These are phyloP conservation scores for Cutaneotrichosporon spelunceum DNA, from an alignment of 1,284 basidiomycete species.

Conservation along the genomic window DNA sequence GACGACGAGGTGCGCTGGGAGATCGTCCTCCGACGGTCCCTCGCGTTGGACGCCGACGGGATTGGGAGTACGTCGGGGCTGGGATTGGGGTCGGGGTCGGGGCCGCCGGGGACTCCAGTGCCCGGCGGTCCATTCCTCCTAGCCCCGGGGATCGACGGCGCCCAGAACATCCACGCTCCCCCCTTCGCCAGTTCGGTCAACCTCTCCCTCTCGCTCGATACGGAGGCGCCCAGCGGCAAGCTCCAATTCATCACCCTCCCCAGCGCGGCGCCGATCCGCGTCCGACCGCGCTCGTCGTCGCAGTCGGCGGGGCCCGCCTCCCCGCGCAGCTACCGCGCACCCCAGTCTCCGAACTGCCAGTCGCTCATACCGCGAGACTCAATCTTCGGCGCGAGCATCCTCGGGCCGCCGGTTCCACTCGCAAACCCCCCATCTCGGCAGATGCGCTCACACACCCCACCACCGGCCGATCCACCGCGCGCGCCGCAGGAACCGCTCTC, in stretches of 20 bases:
- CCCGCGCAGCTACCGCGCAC: neutral
- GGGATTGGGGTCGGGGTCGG: too few species aligned
- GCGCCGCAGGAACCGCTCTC: neutral
- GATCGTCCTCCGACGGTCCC: constrained; percentile 28
- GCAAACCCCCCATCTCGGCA: too few species aligned
- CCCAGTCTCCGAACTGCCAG: neutral
- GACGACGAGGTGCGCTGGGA: constrained; percentile 41
- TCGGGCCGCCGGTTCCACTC: neutral
- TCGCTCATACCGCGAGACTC: neutral
- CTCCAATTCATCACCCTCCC: constrained; percentile 43
- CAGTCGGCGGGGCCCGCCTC: neutral
- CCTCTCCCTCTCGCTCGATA: constrained; percentile 38
- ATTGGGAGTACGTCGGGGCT: too few species aligned
- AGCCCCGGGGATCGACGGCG: constrained; percentile 14
- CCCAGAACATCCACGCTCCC: constrained; percentile 17
- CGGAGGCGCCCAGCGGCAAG: constrained; percentile 35
- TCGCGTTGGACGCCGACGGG: constrained; percentile 6
- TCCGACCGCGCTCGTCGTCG: constrained; percentile 3
- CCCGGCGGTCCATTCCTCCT: neutral
- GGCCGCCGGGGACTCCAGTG: neutral
- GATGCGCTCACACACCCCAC: neutral
- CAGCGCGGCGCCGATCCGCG: constrained; percentile 20
- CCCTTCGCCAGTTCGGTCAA: constrained; percentile 38
- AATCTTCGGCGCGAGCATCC: constrained; percentile 1
- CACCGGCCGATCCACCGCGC: neutral